Evolutionary conservation across 345 rosid species (phyloP), one percentile per base, ranked within the genome.

Genomic region (Bruguiera parviflora): DNA sequence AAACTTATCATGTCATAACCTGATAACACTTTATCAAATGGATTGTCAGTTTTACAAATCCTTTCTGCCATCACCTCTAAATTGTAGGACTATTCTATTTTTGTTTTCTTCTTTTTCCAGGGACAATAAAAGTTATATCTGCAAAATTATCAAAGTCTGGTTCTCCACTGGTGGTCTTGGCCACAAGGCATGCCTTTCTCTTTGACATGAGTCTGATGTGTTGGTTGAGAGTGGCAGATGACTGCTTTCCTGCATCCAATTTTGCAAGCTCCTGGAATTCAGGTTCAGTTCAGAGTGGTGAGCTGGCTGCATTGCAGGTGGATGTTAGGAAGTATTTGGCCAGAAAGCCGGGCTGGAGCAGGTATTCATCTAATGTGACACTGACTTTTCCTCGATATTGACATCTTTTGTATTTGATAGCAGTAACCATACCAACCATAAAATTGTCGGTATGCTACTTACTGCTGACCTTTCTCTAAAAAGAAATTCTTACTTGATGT

Each of bases 201-300:
- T 95, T 90, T 46, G 98, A 95, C 77, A 85, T 65, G 80, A 84
- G 82, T 85, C 92, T 95, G 37, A 89, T 77, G 94, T 96, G 98
- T 73, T 92, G 99, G 99, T 81, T 96, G 78, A 87, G 99, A 81
- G 96, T 90, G 61, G 98, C 91, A 31, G 99, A 96, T 76, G 99
- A 96, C 76, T 96, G 98, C 81, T 96, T 96, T 80, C 98, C 99
- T 39, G 96, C 98, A 59, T 96, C 99, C 56, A 96, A 87, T 83
- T 96, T 92, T 75, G 80, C 94, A 29, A 90, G 89, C 83, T 92
- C 99, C 66, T 89, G 92, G 98, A 92, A 84, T 86, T 76, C 92
- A 78, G 92, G 98, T 65, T 87, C 91, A 7, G 71, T 77, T 77
- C 97, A 89, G 75, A 89, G 80, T 49, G 98, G 98, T 5, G 99